Percentiles rank a stretch among this genome's conserved stretches.
These are phyloP conservation scores for Diplosphaera chodatii DNA, from an alignment of 139 green algal species.

Conservation along the genomic window DNA sequence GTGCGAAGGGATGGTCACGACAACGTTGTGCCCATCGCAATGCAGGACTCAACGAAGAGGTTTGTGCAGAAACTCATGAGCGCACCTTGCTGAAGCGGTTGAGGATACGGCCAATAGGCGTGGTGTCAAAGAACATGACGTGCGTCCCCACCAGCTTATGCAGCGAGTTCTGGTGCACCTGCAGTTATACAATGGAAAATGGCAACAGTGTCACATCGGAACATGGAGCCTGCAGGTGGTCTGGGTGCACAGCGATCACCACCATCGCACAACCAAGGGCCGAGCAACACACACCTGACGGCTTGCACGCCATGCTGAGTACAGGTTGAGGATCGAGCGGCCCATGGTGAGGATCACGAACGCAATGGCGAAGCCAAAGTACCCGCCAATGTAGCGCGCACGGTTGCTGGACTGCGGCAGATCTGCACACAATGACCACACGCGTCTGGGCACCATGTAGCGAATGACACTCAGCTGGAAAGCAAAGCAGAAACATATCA, in stretches of 20 bases:
- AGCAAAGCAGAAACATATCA: too few species aligned
- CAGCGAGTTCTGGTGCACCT: slow-evolving; percentile 30
- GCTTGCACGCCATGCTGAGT: slow-evolving; percentile 25
- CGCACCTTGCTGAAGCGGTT: slow-evolving; percentile 76
- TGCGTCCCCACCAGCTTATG: slow-evolving; percentile 30
- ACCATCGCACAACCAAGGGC: neutral
- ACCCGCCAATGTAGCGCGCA: slow-evolving; percentile 18
- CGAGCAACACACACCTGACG: neutral
- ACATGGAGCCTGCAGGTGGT: too few species aligned
- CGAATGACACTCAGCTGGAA: too few species aligned
- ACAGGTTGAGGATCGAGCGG: slow-evolving; percentile 30
- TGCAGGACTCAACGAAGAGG: too few species aligned
- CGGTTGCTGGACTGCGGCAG: neutral
- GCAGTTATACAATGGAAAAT: neutral
- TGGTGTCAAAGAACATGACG: slow-evolving; percentile 92
- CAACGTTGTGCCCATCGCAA: too few species aligned
- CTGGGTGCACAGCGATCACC: neutral
- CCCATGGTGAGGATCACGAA: slow-evolving; percentile 23
- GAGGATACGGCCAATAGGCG: slow-evolving; percentile 80
- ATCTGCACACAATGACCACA: too few species aligned
- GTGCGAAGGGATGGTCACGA: too few species aligned
- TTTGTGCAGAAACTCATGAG: too few species aligned
- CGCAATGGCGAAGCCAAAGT: slow-evolving; percentile 40
- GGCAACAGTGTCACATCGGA: too few species aligned
- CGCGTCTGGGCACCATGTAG: too few species aligned